Base-by-base conservation (phyloP, 192 early-diverging fungal species). In the Dissophora globulifera region DNA sequence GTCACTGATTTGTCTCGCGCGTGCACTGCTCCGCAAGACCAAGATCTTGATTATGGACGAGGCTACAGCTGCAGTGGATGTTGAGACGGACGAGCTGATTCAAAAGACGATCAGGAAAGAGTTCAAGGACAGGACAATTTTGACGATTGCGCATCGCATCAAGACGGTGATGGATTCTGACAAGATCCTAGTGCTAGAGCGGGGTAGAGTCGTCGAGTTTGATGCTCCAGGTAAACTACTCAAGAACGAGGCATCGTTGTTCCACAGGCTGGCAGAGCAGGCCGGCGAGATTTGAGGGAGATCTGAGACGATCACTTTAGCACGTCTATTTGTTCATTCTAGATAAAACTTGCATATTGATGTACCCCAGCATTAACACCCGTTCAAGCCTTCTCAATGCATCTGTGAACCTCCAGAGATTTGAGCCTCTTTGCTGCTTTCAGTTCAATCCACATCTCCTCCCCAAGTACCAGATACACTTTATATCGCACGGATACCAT, bases 21-120 rank as follows among this genome's bases (percentile, higher is more conserved):
- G 93, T 22, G 91, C 93, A 0, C 80, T 94, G 56, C 71, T 95
- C 11, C 85, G 90, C 48, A 78, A 82, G 10, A 81, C 88, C 23
- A 86, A 84, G 62, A 84, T 94, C n/a, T 70, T 97, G 60, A 83
- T 95, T 3, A 65, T 97, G 43, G 96, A 96, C 78, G 94, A 97
- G 63, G 94, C 94, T 3, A 94, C 93, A 1, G 93, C 94, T 9
- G 82, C 88, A 11, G 81, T 84, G 55, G 86, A 84, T 43, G 30
- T 80, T 20, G 74, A 78, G n/a, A 81, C 75, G 1, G 83, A 82
- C 19, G 70, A 67, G 7, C 25, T 64, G 26, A 59, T 90, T 29
- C 84, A 85, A 27, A 30, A 38, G 32, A 74, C 80, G 0, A 86
- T 90, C 25, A 82, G 86, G n/a, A 42, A 33, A 22, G 70, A 79